These are phyloP conservation scores for Suhomyces vadensis DNA, from an alignment of 805 yeast genomes.

Conservation along the genomic window DNA sequence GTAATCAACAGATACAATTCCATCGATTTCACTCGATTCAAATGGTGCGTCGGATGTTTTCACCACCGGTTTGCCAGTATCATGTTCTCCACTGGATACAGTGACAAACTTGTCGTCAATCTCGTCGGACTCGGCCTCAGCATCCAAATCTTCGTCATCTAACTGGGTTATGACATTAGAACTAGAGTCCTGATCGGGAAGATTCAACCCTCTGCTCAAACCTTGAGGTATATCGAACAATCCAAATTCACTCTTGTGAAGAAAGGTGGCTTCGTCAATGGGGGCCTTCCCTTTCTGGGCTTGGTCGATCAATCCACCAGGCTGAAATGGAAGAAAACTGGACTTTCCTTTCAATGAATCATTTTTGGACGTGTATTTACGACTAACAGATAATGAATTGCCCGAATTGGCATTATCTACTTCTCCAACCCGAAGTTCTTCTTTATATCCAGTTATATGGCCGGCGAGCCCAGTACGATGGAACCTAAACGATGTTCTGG, in stretches of 20 bases:
- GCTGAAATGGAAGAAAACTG: slow-evolving; percentile 82
- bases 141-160: slow-evolving; percentile 12
- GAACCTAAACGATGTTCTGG: slow-evolving; percentile 66
- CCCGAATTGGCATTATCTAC: slow-evolving; percentile 61
- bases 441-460: slow-evolving; percentile 58
- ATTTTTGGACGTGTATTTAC: slow-evolving; percentile 64
- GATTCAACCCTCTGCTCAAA: slow-evolving; percentile 64
- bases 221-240: slow-evolving; percentile 85
- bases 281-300: slow-evolving; percentile 14
- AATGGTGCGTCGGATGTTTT: slow-evolving; percentile 16
- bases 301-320: slow-evolving; percentile 65
- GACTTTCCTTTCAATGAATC: slow-evolving; percentile 69
- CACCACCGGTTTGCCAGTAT: slow-evolving; percentile 6
- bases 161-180: slow-evolving; percentile 13
- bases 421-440: slow-evolving; percentile 44
- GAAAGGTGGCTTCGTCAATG: slow-evolving; percentile 35
- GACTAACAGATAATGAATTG: slow-evolving; percentile 69
- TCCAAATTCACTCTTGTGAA: slow-evolving; percentile 72
- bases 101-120: too few species aligned
- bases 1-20: slow-evolving; percentile 39
- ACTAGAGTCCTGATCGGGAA: slow-evolving; percentile 16
- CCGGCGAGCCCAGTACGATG: slow-evolving; percentile 79
- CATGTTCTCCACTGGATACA: too few species aligned
- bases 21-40: slow-evolving; percentile 50
- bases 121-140: slow-evolving; percentile 16